Evolutionary conservation across 2,329 filamentous ascomycete genomes (phyloP), one percentile per base, ranked within the genome.

Genomic region (Pseudogymnoascus sp.): DNA sequence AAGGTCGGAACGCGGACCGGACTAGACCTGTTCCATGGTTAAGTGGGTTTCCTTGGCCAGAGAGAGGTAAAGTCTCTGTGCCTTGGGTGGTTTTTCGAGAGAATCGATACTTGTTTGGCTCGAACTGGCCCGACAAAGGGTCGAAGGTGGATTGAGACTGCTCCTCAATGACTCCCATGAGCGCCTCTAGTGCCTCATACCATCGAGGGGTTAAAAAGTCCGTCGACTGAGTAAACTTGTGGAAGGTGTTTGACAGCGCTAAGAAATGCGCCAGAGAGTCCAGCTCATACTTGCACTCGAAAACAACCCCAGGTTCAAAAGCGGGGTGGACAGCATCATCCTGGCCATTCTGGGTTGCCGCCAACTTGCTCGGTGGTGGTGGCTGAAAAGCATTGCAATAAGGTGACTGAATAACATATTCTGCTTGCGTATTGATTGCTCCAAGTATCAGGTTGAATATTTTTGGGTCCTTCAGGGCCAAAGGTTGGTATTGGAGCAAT

Each of bases 301-400:
- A 99, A 3, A 99, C 94, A 59, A 87, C 83, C 0, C 81, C 84
- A 0, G 88, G 88, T 71, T 97, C 92, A 72, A 96, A 97, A 0
- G 81, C 80, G 0, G 94, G 94, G 69, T 96, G 91, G 0, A 99
- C 94, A 7, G 73, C 76, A 71, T 99, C 94, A 19, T 88, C 83
- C 72, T 96, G 90, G 2, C 90, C 90, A 70, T 93, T 96, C 69
- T 83, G 82, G 14, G 86, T 87, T 5, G 88, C 79, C 3, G 81
- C 76, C 0, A 97, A 80, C 14, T 88, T 84, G 66, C 91, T 92
- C 6, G 92, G 90, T 2, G 90, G 88, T 0, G 94, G 94, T 4
- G 94, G 93, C 73, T 99, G 94, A 75, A 97, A 99, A 16, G 94
- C 94, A 74, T 99, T 97, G 81, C 94, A 99, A 77, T 97, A 99